phyloP scores from a whole-genome alignment of 208 protist species.

The Trypanosoma scelopori region DNA sequence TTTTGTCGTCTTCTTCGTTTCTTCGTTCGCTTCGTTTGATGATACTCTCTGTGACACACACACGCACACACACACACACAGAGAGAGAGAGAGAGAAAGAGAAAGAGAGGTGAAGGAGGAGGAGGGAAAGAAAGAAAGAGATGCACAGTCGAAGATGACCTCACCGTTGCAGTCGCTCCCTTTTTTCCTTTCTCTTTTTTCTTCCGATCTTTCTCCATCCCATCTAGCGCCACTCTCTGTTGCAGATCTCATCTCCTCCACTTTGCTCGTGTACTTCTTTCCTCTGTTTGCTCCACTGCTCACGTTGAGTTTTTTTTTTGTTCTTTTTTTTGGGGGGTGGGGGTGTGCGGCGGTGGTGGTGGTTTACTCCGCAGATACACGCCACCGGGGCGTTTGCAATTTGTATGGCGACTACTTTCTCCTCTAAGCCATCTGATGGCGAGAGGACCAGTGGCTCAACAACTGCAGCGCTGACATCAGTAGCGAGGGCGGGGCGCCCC shows the following conservation, averaged over 20 bases:
- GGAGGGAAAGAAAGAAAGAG: background rate
- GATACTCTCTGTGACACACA: background rate
- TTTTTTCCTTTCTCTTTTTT: constrained; percentile 21
- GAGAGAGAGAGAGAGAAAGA: background rate
- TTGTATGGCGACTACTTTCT: background rate
- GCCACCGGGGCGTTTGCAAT: background rate
- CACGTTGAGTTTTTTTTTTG: background rate
- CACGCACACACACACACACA: background rate
- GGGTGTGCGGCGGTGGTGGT: background rate
- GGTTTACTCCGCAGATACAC: background rate
- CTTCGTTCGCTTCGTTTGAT: constrained; percentile 1
- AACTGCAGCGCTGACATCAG: too few species aligned
- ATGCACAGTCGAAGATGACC: too few species aligned
- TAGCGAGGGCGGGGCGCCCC: too few species aligned
- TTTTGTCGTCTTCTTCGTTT: constrained; percentile 9
- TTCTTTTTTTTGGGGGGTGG: too few species aligned
- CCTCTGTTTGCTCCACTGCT: constrained; percentile 1
- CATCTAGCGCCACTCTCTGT: background rate
- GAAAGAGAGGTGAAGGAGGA: background rate
- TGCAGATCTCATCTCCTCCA: constrained; percentile 7
- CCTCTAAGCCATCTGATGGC: background rate
- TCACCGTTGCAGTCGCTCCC: too few species aligned
- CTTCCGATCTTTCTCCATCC: background rate
- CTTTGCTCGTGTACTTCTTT: constrained; percentile 15
- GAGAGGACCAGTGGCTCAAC: too few species aligned